phyloP scores from a whole-genome alignment of 2,329 filamentous ascomycete genomes.

The Aspergillus sp. region DNA sequence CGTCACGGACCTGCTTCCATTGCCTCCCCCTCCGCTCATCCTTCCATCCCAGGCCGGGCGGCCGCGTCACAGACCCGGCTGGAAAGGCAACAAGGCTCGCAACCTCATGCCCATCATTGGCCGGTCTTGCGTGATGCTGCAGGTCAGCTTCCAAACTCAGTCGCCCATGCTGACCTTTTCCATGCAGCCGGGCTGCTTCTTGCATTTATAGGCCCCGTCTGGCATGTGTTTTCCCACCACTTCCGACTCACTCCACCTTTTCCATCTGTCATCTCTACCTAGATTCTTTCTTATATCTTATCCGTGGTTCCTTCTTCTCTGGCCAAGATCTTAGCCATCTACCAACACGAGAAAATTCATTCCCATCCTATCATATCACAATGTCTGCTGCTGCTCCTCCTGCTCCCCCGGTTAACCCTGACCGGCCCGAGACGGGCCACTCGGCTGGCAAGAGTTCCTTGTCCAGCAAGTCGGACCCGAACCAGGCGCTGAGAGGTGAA shows the following conservation, averaged over 20 bases:
- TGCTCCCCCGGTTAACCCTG: constrained; percentile 9
- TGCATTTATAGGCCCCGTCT: not conserved
- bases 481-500: constrained; percentile 76
- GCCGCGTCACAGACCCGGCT: constrained; percentile 20
- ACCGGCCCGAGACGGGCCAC: constrained; percentile 19
- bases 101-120: constrained; percentile 11
- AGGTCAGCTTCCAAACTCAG: not conserved
- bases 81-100: not conserved
- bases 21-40: no score
- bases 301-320: not conserved
- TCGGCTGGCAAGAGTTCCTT: constrained; percentile 36
- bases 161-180: not conserved
- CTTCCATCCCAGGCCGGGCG: constrained; percentile 4
- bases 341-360: not conserved
- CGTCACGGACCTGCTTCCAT: constrained; percentile 7
- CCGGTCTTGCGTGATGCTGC: constrained; percentile 13
- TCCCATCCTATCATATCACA: not conserved
- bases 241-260: no score
- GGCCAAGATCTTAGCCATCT: not conserved
- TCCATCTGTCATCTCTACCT: no score
- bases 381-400: constrained; percentile 4
- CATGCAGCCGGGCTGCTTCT: not conserved
- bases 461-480: constrained; percentile 81
- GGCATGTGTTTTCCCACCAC: not conserved
- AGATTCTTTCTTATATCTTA: not conserved